Evolutionary conservation across 768 basidiomycete species (phyloP).

Genomic region (Boletellus ananiceps): DNA sequence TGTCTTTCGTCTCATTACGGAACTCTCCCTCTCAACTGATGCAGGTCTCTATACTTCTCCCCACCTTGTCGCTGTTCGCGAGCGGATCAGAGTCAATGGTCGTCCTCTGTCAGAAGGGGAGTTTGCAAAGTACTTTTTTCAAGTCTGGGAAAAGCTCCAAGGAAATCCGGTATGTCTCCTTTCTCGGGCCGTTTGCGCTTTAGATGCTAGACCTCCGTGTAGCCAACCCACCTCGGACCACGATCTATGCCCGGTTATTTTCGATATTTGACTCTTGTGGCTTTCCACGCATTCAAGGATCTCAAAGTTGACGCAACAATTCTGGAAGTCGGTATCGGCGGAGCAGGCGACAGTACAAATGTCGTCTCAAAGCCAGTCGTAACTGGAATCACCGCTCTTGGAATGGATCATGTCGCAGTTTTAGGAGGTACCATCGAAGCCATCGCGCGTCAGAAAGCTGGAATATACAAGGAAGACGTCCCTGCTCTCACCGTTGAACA

Average conservation of each 20-base stretch:
- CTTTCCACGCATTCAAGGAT: constrained; percentile 83
- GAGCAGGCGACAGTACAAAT: constrained; percentile 92
- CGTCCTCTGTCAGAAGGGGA: constrained; percentile 80
- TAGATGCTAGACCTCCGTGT: constrained; percentile 28
- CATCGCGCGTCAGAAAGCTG: constrained; percentile 94
- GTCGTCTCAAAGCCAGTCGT: constrained; percentile 88
- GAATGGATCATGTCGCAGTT: constrained; percentile 85
- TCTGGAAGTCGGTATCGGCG: constrained; percentile 95
- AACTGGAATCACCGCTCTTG: constrained; percentile 85
- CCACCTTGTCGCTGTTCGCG: constrained; percentile 91
- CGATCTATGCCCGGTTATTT: constrained; percentile 90
- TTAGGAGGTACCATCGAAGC: constrained; percentile 85
- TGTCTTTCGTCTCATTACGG: constrained; percentile 17
- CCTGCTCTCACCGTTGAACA: constrained; percentile 85
- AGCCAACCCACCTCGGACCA: constrained; percentile 44
- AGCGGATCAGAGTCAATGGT: constrained; percentile 93
- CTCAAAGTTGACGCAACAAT: constrained; percentile 85
- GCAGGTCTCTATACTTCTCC: constrained; percentile 94
- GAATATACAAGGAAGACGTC: constrained; percentile 91
- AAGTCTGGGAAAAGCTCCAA: constrained; percentile 87
- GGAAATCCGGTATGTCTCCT: constrained; percentile 51
- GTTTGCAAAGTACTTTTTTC: constrained; percentile 91
- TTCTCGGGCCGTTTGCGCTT: not conserved
- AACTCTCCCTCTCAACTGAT: not conserved
- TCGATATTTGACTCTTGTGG: constrained; percentile 86